Evolutionary conservation across 306 rosid genomes (phyloP).

Genomic region (Mimosa pudica): DNA sequence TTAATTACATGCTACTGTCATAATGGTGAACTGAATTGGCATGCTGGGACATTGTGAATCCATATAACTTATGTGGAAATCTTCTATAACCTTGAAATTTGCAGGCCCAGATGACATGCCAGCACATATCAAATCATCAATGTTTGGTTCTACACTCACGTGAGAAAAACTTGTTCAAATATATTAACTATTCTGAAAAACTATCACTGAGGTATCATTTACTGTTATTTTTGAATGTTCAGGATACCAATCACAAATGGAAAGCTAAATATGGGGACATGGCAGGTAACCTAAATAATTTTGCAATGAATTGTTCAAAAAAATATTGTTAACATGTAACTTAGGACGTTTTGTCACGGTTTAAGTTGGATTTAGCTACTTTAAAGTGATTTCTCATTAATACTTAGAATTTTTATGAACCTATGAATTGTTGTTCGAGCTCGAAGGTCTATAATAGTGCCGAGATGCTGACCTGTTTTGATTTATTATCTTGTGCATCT

Average conservation of each 20-base stretch:
- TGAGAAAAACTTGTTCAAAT: slow-evolving; percentile 38
- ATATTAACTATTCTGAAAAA: slow-evolving; percentile 29
- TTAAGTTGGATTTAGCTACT: background rate
- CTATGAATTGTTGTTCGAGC: background rate
- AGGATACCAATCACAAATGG: slow-evolving; percentile 94
- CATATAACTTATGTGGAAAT: background rate
- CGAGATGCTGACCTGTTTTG: background rate
- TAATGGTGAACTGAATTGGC: background rate
- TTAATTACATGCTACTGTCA: background rate
- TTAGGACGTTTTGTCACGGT: background rate
- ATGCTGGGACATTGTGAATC: background rate
- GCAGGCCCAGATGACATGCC: slow-evolving; percentile 99
- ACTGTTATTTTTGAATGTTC: slow-evolving; percentile 36
- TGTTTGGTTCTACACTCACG: slow-evolving; percentile 89
- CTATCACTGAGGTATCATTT: slow-evolving; percentile 5
- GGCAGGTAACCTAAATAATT: slow-evolving; percentile 67
- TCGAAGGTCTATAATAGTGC: background rate
- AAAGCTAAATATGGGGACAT: slow-evolving; percentile 93
- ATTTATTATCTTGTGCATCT: slow-evolving; percentile 7
- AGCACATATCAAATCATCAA: slow-evolving; percentile 94
- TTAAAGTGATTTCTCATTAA: background rate
- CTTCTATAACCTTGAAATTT: slow-evolving; percentile 34
- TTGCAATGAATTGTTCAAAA: slow-evolving; percentile 14
- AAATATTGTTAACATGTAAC: slow-evolving; percentile 4
- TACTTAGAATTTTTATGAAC: background rate